Evolutionary conservation across 1,284 basidiomycete species (phyloP).

Genomic region (Vanrija pseudolonga): DNA sequence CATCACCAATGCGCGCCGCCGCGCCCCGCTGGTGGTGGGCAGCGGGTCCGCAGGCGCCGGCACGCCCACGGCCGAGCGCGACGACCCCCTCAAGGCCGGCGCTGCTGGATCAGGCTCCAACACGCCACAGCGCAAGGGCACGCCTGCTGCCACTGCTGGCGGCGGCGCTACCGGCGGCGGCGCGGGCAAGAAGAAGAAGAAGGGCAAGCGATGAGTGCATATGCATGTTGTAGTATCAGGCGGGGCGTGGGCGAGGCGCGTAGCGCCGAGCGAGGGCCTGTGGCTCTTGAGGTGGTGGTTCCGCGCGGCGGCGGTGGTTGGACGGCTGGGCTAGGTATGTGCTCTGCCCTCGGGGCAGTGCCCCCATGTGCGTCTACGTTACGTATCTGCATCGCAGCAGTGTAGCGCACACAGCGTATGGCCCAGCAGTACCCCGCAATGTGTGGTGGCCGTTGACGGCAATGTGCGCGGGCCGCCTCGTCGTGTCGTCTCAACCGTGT

Average conservation of each 20-base stretch:
- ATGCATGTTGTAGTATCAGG: slow-evolving; percentile 11
- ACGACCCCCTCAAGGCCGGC: slow-evolving; percentile 18
- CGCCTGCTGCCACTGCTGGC: not conserved
- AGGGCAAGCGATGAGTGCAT: slow-evolving; percentile 19
- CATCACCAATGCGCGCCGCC: slow-evolving; percentile 36
- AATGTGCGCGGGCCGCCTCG: no score
- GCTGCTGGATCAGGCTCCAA: slow-evolving; percentile 1
- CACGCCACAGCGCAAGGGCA: slow-evolving; percentile 5
- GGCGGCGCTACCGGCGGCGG: slow-evolving; percentile 4
- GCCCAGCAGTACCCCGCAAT: no score
- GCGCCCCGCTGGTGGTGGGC: slow-evolving; percentile 1
- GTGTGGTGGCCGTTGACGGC: no score
- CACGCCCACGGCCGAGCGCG: slow-evolving; percentile 9
- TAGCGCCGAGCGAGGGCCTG: not conserved
- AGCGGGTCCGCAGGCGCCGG: slow-evolving; percentile 3
- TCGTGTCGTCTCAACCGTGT: no score
- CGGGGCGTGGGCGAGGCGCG: not conserved
- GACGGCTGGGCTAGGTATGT: no score
- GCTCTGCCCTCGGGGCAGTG: no score
- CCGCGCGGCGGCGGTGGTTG: not conserved
- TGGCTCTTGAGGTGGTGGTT: not conserved
- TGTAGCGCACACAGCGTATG: no score
- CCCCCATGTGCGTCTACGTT: no score
- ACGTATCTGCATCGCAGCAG: no score
- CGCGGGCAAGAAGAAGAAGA: slow-evolving; percentile 29